These are phyloP conservation scores for Bipolaris oryzae DNA, from an alignment of 2,329 filamentous ascomycete species.

Conservation along the genomic window DNA sequence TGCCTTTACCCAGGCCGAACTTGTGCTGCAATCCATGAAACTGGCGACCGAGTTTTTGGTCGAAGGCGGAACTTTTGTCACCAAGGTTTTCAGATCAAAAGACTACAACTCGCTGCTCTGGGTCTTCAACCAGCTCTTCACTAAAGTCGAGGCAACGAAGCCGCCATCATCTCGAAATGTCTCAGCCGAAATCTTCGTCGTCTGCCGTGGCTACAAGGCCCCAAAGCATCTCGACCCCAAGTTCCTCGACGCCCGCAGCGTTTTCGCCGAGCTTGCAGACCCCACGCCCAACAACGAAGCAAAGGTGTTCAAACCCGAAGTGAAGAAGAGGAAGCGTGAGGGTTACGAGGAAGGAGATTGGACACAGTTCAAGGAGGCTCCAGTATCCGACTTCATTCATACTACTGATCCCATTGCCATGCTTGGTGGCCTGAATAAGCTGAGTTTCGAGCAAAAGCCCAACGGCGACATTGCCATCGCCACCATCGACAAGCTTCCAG, in stretches of 20 bases:
- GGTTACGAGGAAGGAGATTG: conserved; percentile 98
- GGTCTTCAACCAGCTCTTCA: conserved; percentile 97
- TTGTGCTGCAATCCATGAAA: conserved; percentile 88
- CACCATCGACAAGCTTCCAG: conserved; percentile 79
- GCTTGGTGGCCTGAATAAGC: conserved; percentile 80
- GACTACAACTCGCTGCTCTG: conserved; percentile 95
- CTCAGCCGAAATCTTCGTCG: conserved; percentile 97
- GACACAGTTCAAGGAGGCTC: conserved; percentile 85
- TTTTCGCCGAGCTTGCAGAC: conserved; percentile 90
- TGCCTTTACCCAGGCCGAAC: conserved; percentile 95
- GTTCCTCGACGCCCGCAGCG: conserved; percentile 85
- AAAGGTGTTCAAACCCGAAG: conserved; percentile 95
- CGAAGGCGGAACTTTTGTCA: conserved; percentile 82
- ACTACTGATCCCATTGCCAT: conserved; percentile 92
- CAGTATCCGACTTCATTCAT: conserved; percentile 92
- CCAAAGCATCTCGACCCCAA: conserved; percentile 92
- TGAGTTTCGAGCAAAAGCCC: conserved; percentile 79
- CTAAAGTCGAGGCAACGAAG: conserved; percentile 95
- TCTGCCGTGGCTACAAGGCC: conserved; percentile 93
- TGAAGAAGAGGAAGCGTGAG: conserved; percentile 96
- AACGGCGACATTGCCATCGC: conserved; percentile 83
- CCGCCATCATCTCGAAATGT: conserved; percentile 95
- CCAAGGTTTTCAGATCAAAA: conserved; percentile 96
- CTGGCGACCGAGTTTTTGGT: conserved; percentile 91
- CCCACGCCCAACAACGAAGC: conserved; percentile 93